These are phyloP conservation scores for Fusarium dlaminii DNA, from an alignment of 2,329 filamentous ascomycete species.

Conservation along the genomic window DNA sequence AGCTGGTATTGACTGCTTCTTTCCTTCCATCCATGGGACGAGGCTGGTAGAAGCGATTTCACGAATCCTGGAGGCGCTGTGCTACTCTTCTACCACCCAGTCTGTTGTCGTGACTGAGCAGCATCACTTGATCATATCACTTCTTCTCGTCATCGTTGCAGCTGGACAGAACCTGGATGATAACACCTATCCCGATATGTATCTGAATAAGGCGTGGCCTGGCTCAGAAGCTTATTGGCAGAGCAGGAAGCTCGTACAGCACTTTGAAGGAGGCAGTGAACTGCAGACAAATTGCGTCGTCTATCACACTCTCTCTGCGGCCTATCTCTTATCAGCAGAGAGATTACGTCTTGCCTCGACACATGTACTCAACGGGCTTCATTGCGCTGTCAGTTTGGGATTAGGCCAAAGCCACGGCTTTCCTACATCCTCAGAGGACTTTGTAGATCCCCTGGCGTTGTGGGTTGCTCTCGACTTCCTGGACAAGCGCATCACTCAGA, in stretches of 20 bases:
- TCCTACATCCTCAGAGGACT: not conserved
- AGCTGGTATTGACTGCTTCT: not conserved
- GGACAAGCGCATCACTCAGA: not conserved
- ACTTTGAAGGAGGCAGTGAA: not conserved
- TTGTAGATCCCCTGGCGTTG: not conserved
- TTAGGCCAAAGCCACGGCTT: not conserved
- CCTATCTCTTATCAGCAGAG: not conserved
- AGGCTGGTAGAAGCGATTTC: not conserved
- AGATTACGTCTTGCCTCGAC: not conserved
- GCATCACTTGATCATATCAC: not conserved
- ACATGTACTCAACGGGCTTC: not conserved
- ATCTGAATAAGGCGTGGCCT: not conserved
- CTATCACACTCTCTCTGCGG: not conserved
- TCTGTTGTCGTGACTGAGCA: not conserved
- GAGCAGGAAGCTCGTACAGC: not conserved
- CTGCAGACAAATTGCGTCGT: not conserved
- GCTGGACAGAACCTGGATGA: not conserved
- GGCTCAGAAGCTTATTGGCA: not conserved
- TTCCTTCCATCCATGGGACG: not conserved
- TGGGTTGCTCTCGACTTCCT: not conserved
- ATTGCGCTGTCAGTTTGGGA: not conserved
- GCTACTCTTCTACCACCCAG: not conserved
- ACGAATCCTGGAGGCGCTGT: not conserved
- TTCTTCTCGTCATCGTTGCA: not conserved
- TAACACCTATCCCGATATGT: rapidly evolving